Evolutionary conservation across 228 moss, liverwort and hornwort species (phyloP).

Genomic region (Sphagnum magellanicum): DNA sequence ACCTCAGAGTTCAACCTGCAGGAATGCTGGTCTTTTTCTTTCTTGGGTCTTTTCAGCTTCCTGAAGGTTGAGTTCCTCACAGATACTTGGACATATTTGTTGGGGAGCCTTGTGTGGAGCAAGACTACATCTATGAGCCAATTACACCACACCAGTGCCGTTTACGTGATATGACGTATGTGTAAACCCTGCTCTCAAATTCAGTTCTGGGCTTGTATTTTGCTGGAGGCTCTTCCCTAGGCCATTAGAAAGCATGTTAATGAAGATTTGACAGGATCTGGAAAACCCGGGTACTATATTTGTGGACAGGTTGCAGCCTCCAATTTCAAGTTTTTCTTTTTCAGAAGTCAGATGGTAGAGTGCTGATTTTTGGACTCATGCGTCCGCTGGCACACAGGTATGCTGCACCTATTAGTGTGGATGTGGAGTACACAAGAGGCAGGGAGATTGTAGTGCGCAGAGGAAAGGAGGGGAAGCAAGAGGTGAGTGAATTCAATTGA

Average conservation of each 20-base stretch:
- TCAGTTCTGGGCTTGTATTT: neutral
- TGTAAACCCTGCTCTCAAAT: no score
- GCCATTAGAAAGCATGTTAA: neutral
- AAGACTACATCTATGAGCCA: conserved; percentile 86
- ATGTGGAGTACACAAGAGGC: conserved; percentile 96
- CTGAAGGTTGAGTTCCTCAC: neutral
- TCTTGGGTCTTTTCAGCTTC: no score
- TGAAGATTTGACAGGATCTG: neutral
- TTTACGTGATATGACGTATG: conserved; percentile 95
- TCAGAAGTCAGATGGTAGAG: neutral
- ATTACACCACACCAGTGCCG: conserved; percentile 99
- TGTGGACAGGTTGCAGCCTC: no score
- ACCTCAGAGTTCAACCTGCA: no score
- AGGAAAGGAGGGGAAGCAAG: conserved; percentile 90
- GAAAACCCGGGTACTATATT: neutral
- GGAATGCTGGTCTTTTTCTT: no score
- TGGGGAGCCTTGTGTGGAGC: conserved; percentile 97
- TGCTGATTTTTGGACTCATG: neutral
- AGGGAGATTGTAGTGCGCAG: conserved; percentile 94
- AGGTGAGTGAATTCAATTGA: conserved; percentile 14
- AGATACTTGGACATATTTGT: conserved; percentile 97
- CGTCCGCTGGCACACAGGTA: conserved; percentile 33
- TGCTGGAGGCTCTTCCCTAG: neutral
- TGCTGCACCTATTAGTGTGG: conserved; percentile 95
- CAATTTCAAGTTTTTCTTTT: neutral